Base-by-base conservation (phyloP, 1,284 basidiomycete species). In the Laetiporus sulphureus region DNA sequence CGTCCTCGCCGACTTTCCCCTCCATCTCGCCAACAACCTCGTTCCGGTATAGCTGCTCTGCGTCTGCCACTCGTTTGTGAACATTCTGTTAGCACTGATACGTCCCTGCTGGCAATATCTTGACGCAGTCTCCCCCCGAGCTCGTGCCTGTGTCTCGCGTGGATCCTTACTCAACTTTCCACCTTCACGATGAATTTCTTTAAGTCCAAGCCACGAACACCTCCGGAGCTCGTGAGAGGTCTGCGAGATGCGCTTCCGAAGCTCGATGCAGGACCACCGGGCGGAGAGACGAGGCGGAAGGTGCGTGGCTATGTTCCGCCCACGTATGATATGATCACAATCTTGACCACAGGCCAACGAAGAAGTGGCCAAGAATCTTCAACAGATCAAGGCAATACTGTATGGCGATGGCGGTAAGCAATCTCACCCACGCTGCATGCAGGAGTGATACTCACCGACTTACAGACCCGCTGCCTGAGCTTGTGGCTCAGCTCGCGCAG, bases 401-500 rank as follows among this genome's bases (percentile, higher is more conserved):
- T 85, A 83, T 45, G 91, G 92, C 42, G 91, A 96, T 56, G 83
- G 87, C 46, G 89, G 89, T 86, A 48, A 46, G 73, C 62, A 33
- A 39, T 49, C 18, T 21, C 48, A 40, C 21, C 36, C 37, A 30
- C 32, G 43, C 31, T 21, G 12, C 25, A 11, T 29, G 38, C 23
- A 40, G 15, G 36, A 36, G 32, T 40, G 45, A 40, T 39, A 40
- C 44, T 41, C 13, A 21, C 42, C 25, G 18, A 19, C 10, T 40
- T 27, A 29, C 58, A 79, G 90, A 93, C 51, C 85, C 88, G 8
- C 72, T 87, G 5, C 87, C 91, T 1, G 91, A 94, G 57, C 71
- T 89, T 21, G 76, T 94, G 30, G 91, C 92, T 2, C 92, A 97
- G 60, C 79, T 99, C 13, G 89, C 95, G 0, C 92, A 97, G 60